These are phyloP conservation scores for Dentipellis fragilis DNA, from an alignment of 768 basidiomycete genomes.

Conservation along the genomic window DNA sequence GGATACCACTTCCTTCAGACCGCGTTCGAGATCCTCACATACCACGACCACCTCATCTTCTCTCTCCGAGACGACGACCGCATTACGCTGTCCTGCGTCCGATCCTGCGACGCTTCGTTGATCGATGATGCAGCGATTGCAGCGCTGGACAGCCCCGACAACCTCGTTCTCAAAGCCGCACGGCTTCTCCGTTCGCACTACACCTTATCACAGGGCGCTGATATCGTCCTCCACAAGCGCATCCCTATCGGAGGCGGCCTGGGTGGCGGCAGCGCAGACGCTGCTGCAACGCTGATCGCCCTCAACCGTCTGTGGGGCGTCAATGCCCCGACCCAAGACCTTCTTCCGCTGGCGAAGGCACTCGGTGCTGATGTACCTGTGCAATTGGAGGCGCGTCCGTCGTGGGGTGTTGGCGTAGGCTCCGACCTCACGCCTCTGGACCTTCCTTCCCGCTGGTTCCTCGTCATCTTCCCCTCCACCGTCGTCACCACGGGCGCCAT, in stretches of 20 bases:
- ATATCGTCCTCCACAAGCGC: slow-evolving; percentile 2
- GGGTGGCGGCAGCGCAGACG: slow-evolving; percentile 4
- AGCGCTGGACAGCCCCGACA: slow-evolving; percentile 1
- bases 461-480: slow-evolving; percentile 2
- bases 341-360: background rate
- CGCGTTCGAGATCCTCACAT: slow-evolving; percentile 4
- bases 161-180: slow-evolving; percentile 2
- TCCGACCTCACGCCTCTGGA: background rate
- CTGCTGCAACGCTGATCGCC: slow-evolving; percentile 1
- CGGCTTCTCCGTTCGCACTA: background rate
- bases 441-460: background rate
- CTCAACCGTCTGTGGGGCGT: slow-evolving; percentile 1
- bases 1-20: slow-evolving; percentile 3
- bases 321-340: background rate
- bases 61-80: background rate
- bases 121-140: background rate
- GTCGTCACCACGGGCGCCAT: background rate
- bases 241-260: slow-evolving; percentile 5
- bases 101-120: background rate
- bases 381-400: background rate
- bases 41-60: slow-evolving; percentile 1
- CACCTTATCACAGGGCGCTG: background rate
- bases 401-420: slow-evolving; percentile 2
- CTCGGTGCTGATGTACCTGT: slow-evolving; percentile 2
- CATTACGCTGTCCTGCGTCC: background rate